Evolutionary conservation across 441 rosid genomes (phyloP), one percentile per base, ranked within the genome.

Genomic region (Viola pubescens): DNA sequence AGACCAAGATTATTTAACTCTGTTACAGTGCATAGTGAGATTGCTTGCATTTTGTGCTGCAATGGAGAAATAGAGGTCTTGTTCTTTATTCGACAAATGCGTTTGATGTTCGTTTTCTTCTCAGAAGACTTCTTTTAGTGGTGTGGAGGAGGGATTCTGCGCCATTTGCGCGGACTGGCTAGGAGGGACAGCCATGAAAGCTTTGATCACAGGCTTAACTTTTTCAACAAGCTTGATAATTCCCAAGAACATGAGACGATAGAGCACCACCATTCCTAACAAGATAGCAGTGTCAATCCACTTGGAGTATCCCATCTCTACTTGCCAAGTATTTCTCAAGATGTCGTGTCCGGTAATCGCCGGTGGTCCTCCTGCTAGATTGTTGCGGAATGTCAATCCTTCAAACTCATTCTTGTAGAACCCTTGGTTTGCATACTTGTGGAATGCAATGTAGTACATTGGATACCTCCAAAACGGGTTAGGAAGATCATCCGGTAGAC

Each of bases 381-480:
- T 49, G 34, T 63, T 66, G 0, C 77, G 84, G 13, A 82, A 82
- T 1, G 7, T 59, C 40, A 82, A 14, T 3, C 87, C 84, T 64
- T 74, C 60, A 54, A 75, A 82, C 66, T 82, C 88, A 52, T 82
- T 82, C 60, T 80, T 82, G 14, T 63, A 80, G 26, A 82, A 10
- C 12, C 88, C 88, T 63, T 80, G 85, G 14, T 62, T 72, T 7
- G 80, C 80, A 49, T 77, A 82, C 72, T 71, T 78, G n/a, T 82
- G 85, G 59, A 82, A 80, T 0, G 83, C 64, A 50, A 80, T 71
- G 59, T 78, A 68, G 59, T 72, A 73, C 45, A 78, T 48, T 0
- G 88, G 88, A 7, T 78, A 80, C 26, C 49, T 78, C 76, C 82
- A 80, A 4, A 78, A 67, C 0, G 70, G 67, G 6, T 60, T 16